Evolutionary conservation across 768 basidiomycete genomes (phyloP), one percentile per base, ranked within the genome.

Genomic region (Mycena indigotica): DNA sequence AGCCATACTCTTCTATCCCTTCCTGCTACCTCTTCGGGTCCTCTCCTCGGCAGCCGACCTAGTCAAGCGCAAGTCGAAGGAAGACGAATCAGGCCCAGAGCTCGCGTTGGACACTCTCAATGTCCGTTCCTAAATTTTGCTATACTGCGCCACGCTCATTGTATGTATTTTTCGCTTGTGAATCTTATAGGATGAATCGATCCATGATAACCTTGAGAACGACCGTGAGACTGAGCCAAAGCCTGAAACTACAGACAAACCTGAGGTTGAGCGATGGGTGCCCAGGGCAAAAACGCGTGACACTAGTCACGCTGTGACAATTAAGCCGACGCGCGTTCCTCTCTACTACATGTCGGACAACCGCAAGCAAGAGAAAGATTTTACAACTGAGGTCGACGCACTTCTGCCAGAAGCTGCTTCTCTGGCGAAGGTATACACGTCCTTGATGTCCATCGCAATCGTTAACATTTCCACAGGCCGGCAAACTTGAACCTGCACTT

Each of bases 361-460:
- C 72, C 87, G 86, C 77, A 89, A 91, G 73, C 88, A 91, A 73
- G 91, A 93, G 69, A 87, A 84, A 69, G 95, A 98, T 70, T 97
- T 80, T 64, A 89, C 92, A 0, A 77, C 82, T 51, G 94, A 98
- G 71, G 94, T 95, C 4, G 83, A 91, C 66, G 78, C 77, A 8
- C 72, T 94, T 3, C 72, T 95, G 5, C 88, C 88, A 26, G 85
- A 92, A 67, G 84, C 84, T 0, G 81, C 81, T 54, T 65, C 79
- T 6, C 69, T 91, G 6, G 86, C 85, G n/a, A 82, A 91, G 84
- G 95, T 95, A 61, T 63, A 81, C 64, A 21, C 40, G 8, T 16
- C 39, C 3, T 24, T 50, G 28, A 32, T 5, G 19, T 28, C 8
- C 24, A 17, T 2, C 25, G 53, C 52, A 38, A 8, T 44, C 53